phyloP scores from a whole-genome alignment of 208 protist species.

The Trypanosoma melophagium region DNA sequence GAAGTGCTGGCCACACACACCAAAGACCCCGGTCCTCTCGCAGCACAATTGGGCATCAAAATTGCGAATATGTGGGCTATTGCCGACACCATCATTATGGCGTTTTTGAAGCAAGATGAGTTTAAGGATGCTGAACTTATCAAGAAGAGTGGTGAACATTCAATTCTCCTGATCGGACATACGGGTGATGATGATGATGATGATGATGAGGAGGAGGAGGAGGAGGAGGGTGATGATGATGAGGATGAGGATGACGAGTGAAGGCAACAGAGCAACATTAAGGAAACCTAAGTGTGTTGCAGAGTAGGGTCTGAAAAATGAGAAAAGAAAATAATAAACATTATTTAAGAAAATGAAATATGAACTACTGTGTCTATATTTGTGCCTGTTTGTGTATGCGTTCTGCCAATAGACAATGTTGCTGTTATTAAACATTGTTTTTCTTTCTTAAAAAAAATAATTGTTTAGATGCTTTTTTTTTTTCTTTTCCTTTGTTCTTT shows the following conservation, averaged over 20 bases:
- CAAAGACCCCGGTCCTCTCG: conserved; percentile 49
- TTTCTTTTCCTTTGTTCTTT: conserved; percentile 3
- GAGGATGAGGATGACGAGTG: conserved; percentile 26
- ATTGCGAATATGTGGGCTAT: conserved; percentile 79
- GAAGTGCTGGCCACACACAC: conserved; percentile 64
- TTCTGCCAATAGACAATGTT: neutral
- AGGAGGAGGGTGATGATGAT: conserved; percentile 55
- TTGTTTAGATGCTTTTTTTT: neutral
- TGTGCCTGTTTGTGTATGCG: conserved; percentile 2
- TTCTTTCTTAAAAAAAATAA: neutral
- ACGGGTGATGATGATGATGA: conserved; percentile 59
- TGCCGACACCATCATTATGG: conserved; percentile 62
- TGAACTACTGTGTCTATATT: neutral
- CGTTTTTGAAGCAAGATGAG: conserved; percentile 53
- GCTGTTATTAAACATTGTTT: too few relatives aligned
- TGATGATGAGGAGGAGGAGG: conserved; percentile 75
- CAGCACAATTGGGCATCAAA: conserved; percentile 67
- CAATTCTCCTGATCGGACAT: conserved; percentile 43
- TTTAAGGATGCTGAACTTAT: conserved; percentile 48
- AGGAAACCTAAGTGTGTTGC: too few relatives aligned
- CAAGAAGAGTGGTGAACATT: conserved; percentile 51
- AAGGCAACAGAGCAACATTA: neutral
- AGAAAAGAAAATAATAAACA: neutral
- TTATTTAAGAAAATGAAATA: neutral
- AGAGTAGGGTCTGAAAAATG: neutral